Conservation (phyloP, 2,329 filamentous ascomycete species). For the Stagonosporopsis cucurbitacearum region DNA sequence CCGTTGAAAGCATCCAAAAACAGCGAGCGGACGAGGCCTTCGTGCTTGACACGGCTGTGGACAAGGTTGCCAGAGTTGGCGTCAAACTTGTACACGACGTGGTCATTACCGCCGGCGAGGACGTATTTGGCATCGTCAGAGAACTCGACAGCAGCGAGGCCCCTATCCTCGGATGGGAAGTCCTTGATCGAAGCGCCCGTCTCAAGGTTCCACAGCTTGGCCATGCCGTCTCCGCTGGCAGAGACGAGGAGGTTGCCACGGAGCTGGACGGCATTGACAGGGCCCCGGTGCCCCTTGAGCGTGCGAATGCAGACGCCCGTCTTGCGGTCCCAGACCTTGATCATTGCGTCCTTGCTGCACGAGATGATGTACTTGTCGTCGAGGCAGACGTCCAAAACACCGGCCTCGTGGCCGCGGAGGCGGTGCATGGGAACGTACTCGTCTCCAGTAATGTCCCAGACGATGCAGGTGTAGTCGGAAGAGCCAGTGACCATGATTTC, state of each 20-base stretch:
- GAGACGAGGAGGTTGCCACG: constrained; percentile 91
- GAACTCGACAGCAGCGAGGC: constrained; percentile 94
- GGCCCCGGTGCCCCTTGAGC: constrained; percentile 83
- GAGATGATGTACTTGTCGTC: constrained; percentile 93
- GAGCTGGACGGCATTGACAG: constrained; percentile 95
- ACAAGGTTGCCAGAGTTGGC: constrained; percentile 86
- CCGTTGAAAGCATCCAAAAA: constrained; percentile 89
- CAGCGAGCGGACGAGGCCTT: constrained; percentile 83
- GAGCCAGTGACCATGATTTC: constrained; percentile 93
- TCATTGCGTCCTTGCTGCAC: constrained; percentile 93
- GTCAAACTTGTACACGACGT: constrained; percentile 95
- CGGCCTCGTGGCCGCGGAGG: constrained; percentile 79
- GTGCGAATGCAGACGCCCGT: constrained; percentile 79
- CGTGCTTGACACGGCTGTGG: constrained; percentile 80
- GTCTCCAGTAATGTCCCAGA: constrained; percentile 85
- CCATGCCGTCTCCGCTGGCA: constrained; percentile 89
- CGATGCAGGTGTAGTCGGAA: constrained; percentile 87
- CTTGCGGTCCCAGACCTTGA: constrained; percentile 90
- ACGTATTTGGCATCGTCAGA: constrained; percentile 93
- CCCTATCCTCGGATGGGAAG: constrained; percentile 88
- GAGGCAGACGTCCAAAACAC: constrained; percentile 92
- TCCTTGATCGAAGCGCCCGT: constrained; percentile 88
- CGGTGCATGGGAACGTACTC: constrained; percentile 70
- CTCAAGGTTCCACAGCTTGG: constrained; percentile 94
- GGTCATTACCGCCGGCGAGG: constrained; percentile 92